phyloP scores from a whole-genome alignment of 2,329 filamentous ascomycete species.

The Trichoderma sp. region DNA sequence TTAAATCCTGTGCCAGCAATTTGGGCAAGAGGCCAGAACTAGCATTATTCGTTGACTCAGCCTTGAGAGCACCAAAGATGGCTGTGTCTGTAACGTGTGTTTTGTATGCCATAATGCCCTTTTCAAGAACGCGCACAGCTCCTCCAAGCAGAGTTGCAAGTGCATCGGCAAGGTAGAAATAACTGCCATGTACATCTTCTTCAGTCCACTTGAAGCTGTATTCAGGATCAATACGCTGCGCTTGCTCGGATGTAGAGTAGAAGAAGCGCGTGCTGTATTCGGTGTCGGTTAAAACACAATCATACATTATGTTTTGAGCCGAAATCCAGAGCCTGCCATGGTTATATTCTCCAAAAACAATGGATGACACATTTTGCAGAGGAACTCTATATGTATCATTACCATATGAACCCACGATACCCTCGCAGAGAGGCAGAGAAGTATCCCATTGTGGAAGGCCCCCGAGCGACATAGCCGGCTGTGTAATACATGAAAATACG shows the following conservation, averaged over 20 bases:
- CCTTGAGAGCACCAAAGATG: not conserved
- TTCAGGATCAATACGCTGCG: not conserved
- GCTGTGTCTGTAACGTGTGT: not conserved
- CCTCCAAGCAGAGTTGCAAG: not conserved
- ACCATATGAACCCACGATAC: not conserved
- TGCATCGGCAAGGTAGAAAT: not conserved
- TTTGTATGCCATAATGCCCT: not conserved
- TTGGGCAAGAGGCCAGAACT: not conserved
- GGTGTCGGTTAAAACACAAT: not conserved
- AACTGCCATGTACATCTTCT: not conserved
- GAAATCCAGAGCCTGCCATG: not conserved
- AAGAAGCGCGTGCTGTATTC: not conserved
- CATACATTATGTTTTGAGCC: not conserved
- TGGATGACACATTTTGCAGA: not conserved
- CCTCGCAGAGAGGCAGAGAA: not conserved
- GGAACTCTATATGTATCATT: not conserved
- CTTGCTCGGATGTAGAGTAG: not conserved
- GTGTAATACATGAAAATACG: not conserved
- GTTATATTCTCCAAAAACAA: not conserved
- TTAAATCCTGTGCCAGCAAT: not conserved
- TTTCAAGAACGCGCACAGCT: not conserved
- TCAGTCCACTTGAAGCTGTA: not conserved
- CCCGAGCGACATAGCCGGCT: not conserved
- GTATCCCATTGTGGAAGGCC: not conserved
- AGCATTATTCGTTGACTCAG: not conserved